Evolutionary conservation across 2,329 filamentous ascomycete species (phyloP).

Genomic region (Pseudogymnoascus sp.): DNA sequence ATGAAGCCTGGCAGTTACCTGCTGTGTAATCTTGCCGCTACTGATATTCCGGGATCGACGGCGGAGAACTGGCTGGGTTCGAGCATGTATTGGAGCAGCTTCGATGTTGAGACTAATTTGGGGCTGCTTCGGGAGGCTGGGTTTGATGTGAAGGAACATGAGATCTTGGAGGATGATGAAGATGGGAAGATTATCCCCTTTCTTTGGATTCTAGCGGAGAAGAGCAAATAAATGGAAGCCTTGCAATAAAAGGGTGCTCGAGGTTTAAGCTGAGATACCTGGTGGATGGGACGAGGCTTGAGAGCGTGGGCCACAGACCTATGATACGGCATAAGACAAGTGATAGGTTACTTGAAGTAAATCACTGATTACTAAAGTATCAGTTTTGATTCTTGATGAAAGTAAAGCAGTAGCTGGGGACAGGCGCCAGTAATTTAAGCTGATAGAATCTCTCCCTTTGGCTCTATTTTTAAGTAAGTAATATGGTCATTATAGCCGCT

Average conservation of each 20-base stretch:
- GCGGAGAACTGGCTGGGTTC: slow-evolving; percentile 27
- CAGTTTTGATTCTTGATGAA: background rate
- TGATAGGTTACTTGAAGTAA: background rate
- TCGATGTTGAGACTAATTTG: slow-evolving; percentile 5
- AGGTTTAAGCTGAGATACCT: background rate
- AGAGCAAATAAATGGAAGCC: background rate
- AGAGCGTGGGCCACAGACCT: background rate
- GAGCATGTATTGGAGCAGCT: slow-evolving; percentile 14
- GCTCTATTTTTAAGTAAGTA: too few relatives aligned
- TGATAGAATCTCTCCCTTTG: too few relatives aligned
- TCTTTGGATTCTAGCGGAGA: slow-evolving; percentile 12
- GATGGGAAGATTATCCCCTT: slow-evolving; percentile 9
- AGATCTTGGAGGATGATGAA: slow-evolving; percentile 11
- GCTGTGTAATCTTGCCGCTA: slow-evolving; percentile 31
- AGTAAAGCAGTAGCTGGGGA: background rate
- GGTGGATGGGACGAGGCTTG: background rate
- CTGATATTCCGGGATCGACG: slow-evolving; percentile 15
- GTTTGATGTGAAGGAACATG: background rate
- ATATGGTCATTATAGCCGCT: too few relatives aligned
- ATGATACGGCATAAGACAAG: background rate
- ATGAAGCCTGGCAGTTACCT: slow-evolving; percentile 35
- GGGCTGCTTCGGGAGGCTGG: slow-evolving; percentile 5
- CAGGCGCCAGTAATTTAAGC: too few relatives aligned
- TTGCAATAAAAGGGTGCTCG: background rate
- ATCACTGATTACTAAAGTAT: background rate